These are phyloP conservation scores for Carnegiea gigantea DNA, from an alignment of 179 eudicot species.

Conservation along the genomic window DNA sequence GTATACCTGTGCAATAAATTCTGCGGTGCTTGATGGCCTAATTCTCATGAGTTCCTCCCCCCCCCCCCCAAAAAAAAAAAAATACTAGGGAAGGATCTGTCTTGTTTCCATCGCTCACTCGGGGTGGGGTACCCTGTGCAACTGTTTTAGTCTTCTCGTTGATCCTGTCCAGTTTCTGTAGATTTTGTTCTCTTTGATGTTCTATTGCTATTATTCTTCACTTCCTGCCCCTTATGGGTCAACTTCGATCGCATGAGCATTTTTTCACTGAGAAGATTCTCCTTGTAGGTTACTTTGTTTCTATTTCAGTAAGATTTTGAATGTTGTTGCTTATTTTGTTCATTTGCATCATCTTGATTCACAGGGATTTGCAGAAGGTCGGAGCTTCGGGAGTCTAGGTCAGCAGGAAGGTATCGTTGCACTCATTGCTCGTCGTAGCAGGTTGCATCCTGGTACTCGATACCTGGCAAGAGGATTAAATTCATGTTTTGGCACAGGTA, in stretches of 20 bases:
- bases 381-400: conserved; percentile 93
- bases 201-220: background rate
- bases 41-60: background rate
- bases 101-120: too few relatives aligned
- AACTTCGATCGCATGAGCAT: background rate
- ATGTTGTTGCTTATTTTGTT: conserved; percentile 14
- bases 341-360: conserved; percentile 34
- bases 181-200: background rate
- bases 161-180: background rate
- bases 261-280: background rate
- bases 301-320: background rate
- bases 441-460: conserved; percentile 99
- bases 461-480: conserved; percentile 96
- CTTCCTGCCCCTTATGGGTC: background rate
- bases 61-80: too few relatives aligned
- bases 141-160: background rate
- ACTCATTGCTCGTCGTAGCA: conserved; percentile 94
- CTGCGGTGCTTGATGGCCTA: background rate
- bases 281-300: too few relatives aligned
- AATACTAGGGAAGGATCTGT: background rate
- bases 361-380: conserved; percentile 90
- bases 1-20: background rate
- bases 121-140: background rate
- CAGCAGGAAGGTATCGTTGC: conserved; percentile 96
- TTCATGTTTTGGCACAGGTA: conserved; percentile 94